Conservation (phyloP, 2,329 filamentous ascomycete species). For the Pleurostoma richardsiae region DNA sequence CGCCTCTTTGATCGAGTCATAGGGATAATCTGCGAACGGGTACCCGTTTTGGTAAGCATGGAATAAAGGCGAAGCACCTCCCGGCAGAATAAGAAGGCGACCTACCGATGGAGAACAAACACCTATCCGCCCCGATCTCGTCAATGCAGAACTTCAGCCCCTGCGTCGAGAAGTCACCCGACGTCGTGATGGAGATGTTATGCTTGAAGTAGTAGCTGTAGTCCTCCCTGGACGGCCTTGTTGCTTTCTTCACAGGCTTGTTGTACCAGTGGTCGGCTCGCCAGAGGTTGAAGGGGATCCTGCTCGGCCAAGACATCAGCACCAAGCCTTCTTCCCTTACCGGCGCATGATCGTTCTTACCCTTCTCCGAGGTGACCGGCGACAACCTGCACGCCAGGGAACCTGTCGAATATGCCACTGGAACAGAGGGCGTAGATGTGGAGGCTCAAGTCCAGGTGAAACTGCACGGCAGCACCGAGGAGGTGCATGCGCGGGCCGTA, state of each 20-base stretch:
- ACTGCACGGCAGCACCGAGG: conserved; percentile 53
- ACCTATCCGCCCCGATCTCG: conserved; percentile 42
- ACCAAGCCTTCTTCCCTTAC: no score
- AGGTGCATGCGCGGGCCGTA: conserved; percentile 56
- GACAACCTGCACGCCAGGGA: conserved; percentile 38
- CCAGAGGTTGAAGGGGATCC: conserved; percentile 42
- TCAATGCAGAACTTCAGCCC: conserved; percentile 44
- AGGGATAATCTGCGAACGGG: conserved; percentile 22
- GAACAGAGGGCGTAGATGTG: conserved; percentile 48
- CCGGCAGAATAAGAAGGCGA: no score
- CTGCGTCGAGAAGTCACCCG: conserved; percentile 49
- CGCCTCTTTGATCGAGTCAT: conserved; percentile 23
- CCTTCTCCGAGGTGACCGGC: conserved; percentile 45
- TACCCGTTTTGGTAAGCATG: no score
- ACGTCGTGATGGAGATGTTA: conserved; percentile 54
- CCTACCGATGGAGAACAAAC: conserved; percentile 41
- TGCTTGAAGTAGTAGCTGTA: conserved; percentile 47
- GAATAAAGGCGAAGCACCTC: no score
- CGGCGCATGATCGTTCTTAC: no score
- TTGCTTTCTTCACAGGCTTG: conserved; percentile 46
- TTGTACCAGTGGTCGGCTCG: conserved; percentile 52
- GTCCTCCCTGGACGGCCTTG: conserved; percentile 40
- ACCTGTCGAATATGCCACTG: conserved; percentile 44
- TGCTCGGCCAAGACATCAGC: no score
- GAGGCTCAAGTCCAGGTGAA: conserved; percentile 53